Base-by-base conservation (phyloP, 352 stramenopile genomes). In the Thraustochytrium striatum region DNA sequence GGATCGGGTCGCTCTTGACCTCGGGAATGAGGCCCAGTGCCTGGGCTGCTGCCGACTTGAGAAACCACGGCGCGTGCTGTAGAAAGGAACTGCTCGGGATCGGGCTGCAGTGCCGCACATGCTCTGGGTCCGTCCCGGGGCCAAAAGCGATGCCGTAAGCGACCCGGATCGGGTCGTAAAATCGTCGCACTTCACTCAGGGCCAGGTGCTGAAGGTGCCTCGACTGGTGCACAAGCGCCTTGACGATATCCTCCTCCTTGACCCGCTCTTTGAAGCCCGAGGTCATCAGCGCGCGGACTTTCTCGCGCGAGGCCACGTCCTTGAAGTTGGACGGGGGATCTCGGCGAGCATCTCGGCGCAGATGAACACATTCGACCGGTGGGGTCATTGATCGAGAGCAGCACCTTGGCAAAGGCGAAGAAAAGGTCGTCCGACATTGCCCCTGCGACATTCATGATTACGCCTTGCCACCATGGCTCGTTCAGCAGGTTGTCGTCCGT, bases 291-390 rank as follows among this genome's bases (percentile, higher is more conserved):
- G 7, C 0, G 21, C 16, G 9, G 33, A 72, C 62, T 25, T 57
- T 65, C 44, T 21, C n/a, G 8, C 62, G 9, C 5, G 25, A 7
- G n/a, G 62, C 9, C 16, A 25, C 38, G 35, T 5, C 41, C n/a
- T 2, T 41, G 8, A 75, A 11, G 21, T 30, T 1, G 21, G 21
- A 5, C 32, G 5, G 7, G 13, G 7, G 21, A 38, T 1, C 35
- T 75, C 65, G 32, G 44, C 52, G 19, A 43, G 52, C n/a, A 75
- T 41, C 65, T 75, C 65, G 16, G 43, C 65, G 36, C 65, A 75
- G 0, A 75, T n/a, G 0, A 75, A 30, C 3, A 75, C 41, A 30
- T 58, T 75, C 5, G 3, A 47, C 65, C 52, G 11, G 65, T 50
- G 25, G 65, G 30, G 36, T 75, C 65, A 5, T 75, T 30, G 33